Evolutionary conservation across 78 protist genomes (phyloP).

Genomic region (Chrysochromulina parva): DNA sequence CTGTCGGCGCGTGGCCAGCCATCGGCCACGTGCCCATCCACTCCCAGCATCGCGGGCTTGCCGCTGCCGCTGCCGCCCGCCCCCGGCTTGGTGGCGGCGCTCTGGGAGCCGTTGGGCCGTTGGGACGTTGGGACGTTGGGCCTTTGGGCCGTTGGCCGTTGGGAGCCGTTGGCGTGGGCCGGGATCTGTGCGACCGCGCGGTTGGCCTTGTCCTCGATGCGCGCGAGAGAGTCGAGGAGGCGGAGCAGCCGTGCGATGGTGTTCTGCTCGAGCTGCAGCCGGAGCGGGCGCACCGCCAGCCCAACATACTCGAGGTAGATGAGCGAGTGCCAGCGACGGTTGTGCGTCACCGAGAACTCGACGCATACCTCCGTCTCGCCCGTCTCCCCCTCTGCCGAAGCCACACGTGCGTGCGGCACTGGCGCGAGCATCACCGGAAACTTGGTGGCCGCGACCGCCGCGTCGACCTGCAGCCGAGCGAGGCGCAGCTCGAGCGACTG

Average conservation of each 20-base stretch:
- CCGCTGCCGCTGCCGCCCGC: neutral
- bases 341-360: neutral
- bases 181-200: neutral
- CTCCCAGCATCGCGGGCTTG: neutral
- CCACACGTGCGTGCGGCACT: neutral
- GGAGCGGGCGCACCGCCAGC: neutral
- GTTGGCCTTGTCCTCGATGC: neutral
- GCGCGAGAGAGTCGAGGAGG: neutral
- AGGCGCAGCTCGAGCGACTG: neutral
- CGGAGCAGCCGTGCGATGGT: neutral
- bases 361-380: neutral
- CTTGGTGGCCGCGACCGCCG: neutral
- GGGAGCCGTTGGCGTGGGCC: no score
- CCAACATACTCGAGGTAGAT: neutral
- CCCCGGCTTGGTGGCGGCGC: no score
- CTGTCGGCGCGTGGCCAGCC: no score
- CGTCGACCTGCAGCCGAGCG: neutral
- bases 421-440: neutral
- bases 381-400: neutral
- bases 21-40: no score
- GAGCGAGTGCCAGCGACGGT: neutral
- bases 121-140: no score
- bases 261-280: conserved; percentile 3
- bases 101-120: neutral
- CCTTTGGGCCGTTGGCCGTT: no score